phyloP scores from a whole-genome alignment of 2,329 filamentous ascomycete species.

The Fusarium clavum region DNA sequence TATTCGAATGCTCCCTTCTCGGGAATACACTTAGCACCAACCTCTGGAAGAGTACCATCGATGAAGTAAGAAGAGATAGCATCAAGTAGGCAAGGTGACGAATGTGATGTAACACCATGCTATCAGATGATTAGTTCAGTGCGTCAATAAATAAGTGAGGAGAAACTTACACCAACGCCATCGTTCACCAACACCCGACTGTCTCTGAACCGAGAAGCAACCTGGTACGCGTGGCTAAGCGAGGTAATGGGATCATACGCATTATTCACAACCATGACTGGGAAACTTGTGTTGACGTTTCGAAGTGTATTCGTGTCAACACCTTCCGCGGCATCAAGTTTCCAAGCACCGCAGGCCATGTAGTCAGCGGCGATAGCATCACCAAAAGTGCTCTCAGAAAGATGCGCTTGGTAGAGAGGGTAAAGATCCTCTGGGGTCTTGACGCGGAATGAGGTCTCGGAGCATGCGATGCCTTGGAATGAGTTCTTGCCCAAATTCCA shows the following conservation, averaged over 20 bases:
- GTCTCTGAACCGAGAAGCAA: conserved; percentile 27
- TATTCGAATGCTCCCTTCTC: conserved; percentile 27
- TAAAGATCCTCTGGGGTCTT: conserved; percentile 23
- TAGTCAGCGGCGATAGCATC: conserved; percentile 19
- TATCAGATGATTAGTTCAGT: neutral
- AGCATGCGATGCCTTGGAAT: conserved; percentile 30
- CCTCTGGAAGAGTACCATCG: conserved; percentile 8
- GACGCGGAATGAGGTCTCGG: conserved; percentile 26
- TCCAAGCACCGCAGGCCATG: conserved; percentile 28
- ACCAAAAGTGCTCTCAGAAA: conserved; percentile 28
- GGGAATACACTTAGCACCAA: conserved; percentile 24
- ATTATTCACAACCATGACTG: conserved; percentile 36
- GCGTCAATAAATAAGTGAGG: fast-evolving
- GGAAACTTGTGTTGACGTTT: conserved; percentile 37
- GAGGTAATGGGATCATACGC: conserved; percentile 38
- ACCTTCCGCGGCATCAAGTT: conserved; percentile 26
- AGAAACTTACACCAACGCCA: conserved; percentile 36
- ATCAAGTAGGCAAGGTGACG: conserved; percentile 19
- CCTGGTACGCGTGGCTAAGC: conserved; percentile 30
- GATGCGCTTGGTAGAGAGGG: conserved; percentile 16
- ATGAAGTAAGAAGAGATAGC: conserved; percentile 27
- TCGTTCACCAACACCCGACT: conserved; percentile 38
- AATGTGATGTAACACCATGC: conserved; percentile 32
- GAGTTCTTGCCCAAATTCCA: conserved; percentile 29
- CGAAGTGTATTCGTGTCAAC: conserved; percentile 26